A percentile compares a stretch with the other conserved stretches of the same genome.
Conservation (phyloP, 2,329 filamentous ascomycete species). For the Arthrobotrys megalospora region DNA sequence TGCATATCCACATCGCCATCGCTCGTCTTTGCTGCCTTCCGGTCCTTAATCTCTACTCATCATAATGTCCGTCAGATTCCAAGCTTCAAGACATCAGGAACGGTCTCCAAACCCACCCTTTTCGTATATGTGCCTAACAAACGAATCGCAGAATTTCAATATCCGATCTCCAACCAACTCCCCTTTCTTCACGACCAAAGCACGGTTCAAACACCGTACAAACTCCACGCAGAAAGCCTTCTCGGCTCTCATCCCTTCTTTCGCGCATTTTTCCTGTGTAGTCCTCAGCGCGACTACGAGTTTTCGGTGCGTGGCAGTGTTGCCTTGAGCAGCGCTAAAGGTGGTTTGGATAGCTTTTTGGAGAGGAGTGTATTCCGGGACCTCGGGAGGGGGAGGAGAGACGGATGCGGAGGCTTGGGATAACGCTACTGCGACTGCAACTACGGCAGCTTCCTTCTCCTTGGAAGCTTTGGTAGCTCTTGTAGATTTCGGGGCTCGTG, state of each 20-base stretch:
- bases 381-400: conserved; percentile 36
- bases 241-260: conserved; percentile 73
- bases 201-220: conserved; percentile 82
- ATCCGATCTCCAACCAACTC: conserved; percentile 89
- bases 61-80: conserved; percentile 65
- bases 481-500: conserved; percentile 51
- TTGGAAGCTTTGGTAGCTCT: conserved; percentile 56
- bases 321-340: conserved; percentile 80
- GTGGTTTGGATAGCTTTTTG: conserved; percentile 65
- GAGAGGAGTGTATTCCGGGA: conserved; percentile 61
- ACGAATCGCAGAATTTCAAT: conserved; percentile 88
- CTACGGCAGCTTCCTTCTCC: conserved; percentile 40
- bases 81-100: conserved; percentile 60
- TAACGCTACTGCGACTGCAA: conserved; percentile 44
- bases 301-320: conserved; percentile 90
- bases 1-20: conserved; percentile 68
- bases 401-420: conserved; percentile 38
- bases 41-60: conserved; percentile 40
- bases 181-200: conserved; percentile 91
- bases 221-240: conserved; percentile 90
- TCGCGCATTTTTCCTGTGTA: conserved; percentile 86
- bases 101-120: conserved; percentile 69
- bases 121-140: conserved; percentile 79
- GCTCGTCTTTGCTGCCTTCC: conserved; percentile 69
- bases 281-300: conserved; percentile 89